Evolutionary conservation across 164 flowering plant genomes (phyloP), one percentile per base, ranked within the genome.

Genomic region (Houttuynia cordata): DNA sequence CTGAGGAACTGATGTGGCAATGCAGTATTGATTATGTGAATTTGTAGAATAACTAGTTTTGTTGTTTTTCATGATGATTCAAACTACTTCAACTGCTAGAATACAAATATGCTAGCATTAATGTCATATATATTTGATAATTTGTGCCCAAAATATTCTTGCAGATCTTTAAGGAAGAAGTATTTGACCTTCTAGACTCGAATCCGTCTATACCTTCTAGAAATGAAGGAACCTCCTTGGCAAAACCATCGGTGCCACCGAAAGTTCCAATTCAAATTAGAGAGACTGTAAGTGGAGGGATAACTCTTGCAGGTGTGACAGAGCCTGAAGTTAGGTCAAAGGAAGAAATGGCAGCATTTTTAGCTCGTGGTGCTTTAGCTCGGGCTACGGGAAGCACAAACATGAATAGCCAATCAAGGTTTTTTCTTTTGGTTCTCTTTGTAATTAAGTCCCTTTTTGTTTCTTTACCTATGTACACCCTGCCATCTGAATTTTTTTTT

Each of bases 351-450:
- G 90, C 88, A 59, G 72, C 86, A 13, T 81, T 59, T 69, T 62
- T 94, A 18, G 78, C 82, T 0, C 82, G 84, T 12, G 99, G 99
- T 56, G 88, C 99, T 22, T 30, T 84, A 17, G 64, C 84, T 62
- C 95, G 99, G 58, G 99, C 99, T 12, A 94, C 99, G 17, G 99
- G 81, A 47, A 88, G 99, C 65, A 94, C 99, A 7, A 94, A 94
- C 47, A 94, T 94, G 99, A 94, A 94, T 62, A 87, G 88, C 53
- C 95, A 94, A 64, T 94, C 99, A 42, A 91, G 99, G 99, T 94
- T 23, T 10, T 12, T 58, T 53, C 37, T 23, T 18, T 49, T n/a
- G n/a, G n/a, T n/a, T n/a, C n/a, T n/a, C n/a, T 8, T 24, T 30
- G 37, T n/a, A 19, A 34, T 50, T 34, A 14, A 34, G 19, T 17